Conservation (phyloP, 202 grass and related monocot genomes). For the Bolboschoenoplectus hybrid region DNA sequence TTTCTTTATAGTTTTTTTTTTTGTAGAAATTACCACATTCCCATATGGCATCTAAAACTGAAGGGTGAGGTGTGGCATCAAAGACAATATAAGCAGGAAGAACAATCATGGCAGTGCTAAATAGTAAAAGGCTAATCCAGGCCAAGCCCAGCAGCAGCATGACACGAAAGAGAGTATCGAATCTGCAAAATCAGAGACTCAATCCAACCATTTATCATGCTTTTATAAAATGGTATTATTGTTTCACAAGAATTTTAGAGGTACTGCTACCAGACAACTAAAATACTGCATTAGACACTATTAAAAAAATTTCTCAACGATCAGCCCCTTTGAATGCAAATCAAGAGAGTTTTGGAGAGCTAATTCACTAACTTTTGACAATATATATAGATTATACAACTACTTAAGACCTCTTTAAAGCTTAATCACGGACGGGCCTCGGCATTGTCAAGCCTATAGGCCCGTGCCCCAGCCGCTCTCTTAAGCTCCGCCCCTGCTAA, state of each 20-base stretch:
- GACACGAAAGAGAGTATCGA: neutral
- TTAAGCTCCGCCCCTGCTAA: too few relatives aligned
- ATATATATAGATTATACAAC: too few relatives aligned
- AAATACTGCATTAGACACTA: neutral
- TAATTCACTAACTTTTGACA: too few relatives aligned
- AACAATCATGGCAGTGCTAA: conserved; percentile 7
- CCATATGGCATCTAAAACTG: neutral
- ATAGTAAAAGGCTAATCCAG: conserved; percentile 10
- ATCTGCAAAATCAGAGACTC: neutral
- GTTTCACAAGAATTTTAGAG: neutral
- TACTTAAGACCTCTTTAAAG: too few relatives aligned
- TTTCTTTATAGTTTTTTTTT: neutral
- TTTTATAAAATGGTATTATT: neutral
- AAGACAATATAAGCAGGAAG: conserved; percentile 8
- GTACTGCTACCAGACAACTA: neutral
- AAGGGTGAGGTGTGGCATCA: neutral
- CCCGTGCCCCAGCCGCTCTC: too few relatives aligned
- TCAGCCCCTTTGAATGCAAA: too few relatives aligned
- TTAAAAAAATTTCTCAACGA: too few relatives aligned
- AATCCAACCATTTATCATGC: neutral
- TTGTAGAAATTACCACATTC: neutral
- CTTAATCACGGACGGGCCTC: too few relatives aligned
- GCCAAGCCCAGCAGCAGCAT: neutral
- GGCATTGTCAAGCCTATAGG: too few relatives aligned
- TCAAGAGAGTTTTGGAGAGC: too few relatives aligned